Conservation (phyloP, 139 green algal species). For the Astrephomene gubernaculifera region DNA sequence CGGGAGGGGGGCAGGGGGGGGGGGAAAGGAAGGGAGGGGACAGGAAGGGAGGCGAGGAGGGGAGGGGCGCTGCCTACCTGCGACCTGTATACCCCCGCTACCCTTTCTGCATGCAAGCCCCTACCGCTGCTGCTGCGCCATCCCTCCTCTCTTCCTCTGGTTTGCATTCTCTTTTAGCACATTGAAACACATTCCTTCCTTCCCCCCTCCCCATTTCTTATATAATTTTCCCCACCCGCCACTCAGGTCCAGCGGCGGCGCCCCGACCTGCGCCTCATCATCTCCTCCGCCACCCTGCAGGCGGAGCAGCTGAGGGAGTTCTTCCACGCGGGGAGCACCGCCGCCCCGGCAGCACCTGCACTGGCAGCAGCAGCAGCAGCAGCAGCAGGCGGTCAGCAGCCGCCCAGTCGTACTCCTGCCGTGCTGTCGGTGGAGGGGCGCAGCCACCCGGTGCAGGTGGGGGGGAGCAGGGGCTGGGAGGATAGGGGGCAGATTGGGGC, state of each 20-base stretch:
- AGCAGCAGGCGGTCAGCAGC: neutral
- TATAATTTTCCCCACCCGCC: neutral
- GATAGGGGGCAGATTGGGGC: too few species aligned
- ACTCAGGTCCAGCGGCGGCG: conserved; percentile 77
- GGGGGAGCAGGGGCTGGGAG: neutral
- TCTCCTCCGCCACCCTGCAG: conserved; percentile 91
- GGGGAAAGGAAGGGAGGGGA: neutral
- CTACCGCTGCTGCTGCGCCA: neutral
- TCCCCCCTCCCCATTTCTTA: neutral
- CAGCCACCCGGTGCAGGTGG: conserved; percentile 81
- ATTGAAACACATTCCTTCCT: neutral
- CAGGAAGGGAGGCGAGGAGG: neutral
- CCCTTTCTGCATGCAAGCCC: neutral
- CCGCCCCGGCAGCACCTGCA: neutral
- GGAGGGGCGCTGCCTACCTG: too few species aligned
- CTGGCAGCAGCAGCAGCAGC: neutral
- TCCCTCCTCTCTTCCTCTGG: neutral
- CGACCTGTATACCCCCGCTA: too few species aligned
- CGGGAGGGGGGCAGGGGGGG: neutral
- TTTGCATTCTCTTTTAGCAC: too few species aligned
- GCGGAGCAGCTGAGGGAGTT: conserved; percentile 72
- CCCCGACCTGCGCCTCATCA: conserved; percentile 89
- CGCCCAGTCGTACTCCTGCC: conserved; percentile 50
- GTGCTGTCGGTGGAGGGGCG: conserved; percentile 83
- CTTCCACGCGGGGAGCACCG: conserved; percentile 67